Percentiles rank a stretch among this genome's conserved stretches.
These are phyloP conservation scores for Trichoderma asperelloides DNA, from an alignment of 495 filamentous ascomycete genomes.

Conservation along the genomic window DNA sequence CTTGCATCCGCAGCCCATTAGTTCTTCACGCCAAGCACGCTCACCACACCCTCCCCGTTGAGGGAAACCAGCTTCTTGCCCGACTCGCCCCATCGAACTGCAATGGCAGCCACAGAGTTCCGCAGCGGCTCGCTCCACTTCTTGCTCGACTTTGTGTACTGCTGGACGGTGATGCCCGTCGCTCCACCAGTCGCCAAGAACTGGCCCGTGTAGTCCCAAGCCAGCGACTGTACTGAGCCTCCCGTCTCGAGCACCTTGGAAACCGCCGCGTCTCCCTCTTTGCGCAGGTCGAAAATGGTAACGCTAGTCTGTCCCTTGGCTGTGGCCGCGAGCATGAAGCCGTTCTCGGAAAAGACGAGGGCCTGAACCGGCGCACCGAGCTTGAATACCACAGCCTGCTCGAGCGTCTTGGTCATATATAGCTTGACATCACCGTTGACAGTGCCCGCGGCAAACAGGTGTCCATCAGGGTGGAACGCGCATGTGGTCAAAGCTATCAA, in stretches of 20 bases:
- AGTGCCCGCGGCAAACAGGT: slow-evolving; percentile 80
- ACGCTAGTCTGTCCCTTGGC: slow-evolving; percentile 64
- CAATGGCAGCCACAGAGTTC: slow-evolving; percentile 61
- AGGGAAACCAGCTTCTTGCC: slow-evolving; percentile 69
- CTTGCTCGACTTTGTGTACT: slow-evolving; percentile 76
- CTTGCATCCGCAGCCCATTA: neutral
- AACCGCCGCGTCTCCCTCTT: slow-evolving; percentile 62
- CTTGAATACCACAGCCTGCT: slow-evolving; percentile 60
- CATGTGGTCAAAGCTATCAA: slow-evolving; percentile 61
- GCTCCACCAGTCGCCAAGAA: slow-evolving; percentile 78
- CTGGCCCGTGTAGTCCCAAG: slow-evolving; percentile 94
- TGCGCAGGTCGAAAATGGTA: slow-evolving; percentile 85
- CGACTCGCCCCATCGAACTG: slow-evolving; percentile 65
- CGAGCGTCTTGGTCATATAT: slow-evolving; percentile 69
- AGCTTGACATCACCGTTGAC: slow-evolving; percentile 70
- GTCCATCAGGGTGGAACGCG: slow-evolving; percentile 90
- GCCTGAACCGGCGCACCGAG: slow-evolving; percentile 58
- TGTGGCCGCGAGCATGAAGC: slow-evolving; percentile 84
- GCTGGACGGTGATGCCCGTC: slow-evolving; percentile 74
- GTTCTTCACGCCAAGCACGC: slow-evolving; percentile 43
- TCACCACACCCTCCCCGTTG: slow-evolving; percentile 64
- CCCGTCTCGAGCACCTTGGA: slow-evolving; percentile 79
- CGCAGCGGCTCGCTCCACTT: slow-evolving; percentile 81
- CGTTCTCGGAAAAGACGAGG: slow-evolving; percentile 90
- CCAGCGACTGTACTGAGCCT: slow-evolving; percentile 56